A percentile compares a stretch with the other conserved stretches of the same genome.
phyloP scores from a whole-genome alignment of 441 rosid species.

The Gossypium davidsonii region DNA sequence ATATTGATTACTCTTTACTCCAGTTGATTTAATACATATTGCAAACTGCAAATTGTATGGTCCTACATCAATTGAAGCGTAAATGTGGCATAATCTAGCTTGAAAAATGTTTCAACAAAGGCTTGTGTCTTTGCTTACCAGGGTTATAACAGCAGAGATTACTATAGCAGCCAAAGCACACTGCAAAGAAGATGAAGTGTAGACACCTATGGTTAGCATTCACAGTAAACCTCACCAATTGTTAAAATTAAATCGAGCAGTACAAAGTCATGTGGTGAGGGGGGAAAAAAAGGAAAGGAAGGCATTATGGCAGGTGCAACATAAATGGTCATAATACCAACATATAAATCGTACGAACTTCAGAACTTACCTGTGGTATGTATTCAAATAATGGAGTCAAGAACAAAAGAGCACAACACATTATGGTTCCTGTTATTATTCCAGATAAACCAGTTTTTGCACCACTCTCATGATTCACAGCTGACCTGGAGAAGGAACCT shows the following conservation, averaged over 20 bases:
- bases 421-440: constrained; percentile 68
- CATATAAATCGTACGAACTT: constrained; percentile 13
- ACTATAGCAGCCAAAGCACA: constrained; percentile 96
- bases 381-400: constrained; percentile 72
- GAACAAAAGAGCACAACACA: constrained; percentile 85
- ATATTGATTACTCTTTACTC: background rate
- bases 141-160: constrained; percentile 77
- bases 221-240: background rate
- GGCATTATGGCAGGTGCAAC: background rate
- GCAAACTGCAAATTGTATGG: background rate
- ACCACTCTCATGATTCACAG: constrained; percentile 93
- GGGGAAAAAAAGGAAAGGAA: background rate
- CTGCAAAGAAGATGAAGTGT: constrained; percentile 32
- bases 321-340: background rate
- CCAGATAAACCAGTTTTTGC: constrained; percentile 91
- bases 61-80: too few species aligned
- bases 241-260: background rate
- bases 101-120: background rate
- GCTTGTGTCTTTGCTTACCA: constrained; percentile 46
- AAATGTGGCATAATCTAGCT: background rate
- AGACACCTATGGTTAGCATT: constrained; percentile 18
- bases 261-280: background rate
- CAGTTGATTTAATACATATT: background rate
- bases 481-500: constrained; percentile 98
- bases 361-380: constrained; percentile 76